Base-by-base conservation (phyloP, 2,329 filamentous ascomycete genomes). In the Coleophoma cylindrospora region DNA sequence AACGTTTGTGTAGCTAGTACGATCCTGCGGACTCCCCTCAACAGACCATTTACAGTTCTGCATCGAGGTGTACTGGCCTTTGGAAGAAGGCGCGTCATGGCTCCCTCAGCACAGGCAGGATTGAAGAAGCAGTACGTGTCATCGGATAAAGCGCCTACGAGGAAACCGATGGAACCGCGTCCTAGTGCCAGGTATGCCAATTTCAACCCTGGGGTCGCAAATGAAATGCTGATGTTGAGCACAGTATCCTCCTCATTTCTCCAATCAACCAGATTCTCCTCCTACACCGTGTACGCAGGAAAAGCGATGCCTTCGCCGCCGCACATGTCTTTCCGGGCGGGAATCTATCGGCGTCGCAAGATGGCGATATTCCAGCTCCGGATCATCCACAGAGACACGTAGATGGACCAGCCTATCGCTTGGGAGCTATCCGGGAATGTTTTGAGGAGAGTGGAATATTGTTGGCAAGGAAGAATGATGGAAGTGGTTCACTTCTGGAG, bases 291-390 rank as follows among this genome's bases (percentile, higher is more conserved):
- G 89, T 95, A 3, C 79, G 46, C 27, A 22, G 85, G 56, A 90
- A 86, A 1, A 94, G 89, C 0, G 83, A 81, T 1, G 87, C 91
- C 3, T 97, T 96, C 63, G 81, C 92, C 4, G 92, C 89, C 0
- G 94, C 92, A 0, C 91, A 97, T 64, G 94, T 99, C 53, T 99
- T 99, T 59, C 92, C 94, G 0, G 94, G 94, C 34, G 94, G 94
- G 6, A 91, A 91, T 61, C 76, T 96, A 19, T 86, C 90, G 12
- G 68, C 80, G 0, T 79, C 80, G 17, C 89, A 96, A 61, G 92
- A 97, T 59, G 91, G 88, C 3, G 57, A 57, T 0, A 66, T 81
- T 1, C 75, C 77, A 0, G 55, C 54, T 0, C 59, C 64, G 0
- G 74, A 75, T 14, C 73, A 81, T 27, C 67, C 73, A 0, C 71